Evolutionary conservation across 2,329 filamentous ascomycete genomes (phyloP), one percentile per base, ranked within the genome.

Genomic region (Pseudogymnoascus sp.): DNA sequence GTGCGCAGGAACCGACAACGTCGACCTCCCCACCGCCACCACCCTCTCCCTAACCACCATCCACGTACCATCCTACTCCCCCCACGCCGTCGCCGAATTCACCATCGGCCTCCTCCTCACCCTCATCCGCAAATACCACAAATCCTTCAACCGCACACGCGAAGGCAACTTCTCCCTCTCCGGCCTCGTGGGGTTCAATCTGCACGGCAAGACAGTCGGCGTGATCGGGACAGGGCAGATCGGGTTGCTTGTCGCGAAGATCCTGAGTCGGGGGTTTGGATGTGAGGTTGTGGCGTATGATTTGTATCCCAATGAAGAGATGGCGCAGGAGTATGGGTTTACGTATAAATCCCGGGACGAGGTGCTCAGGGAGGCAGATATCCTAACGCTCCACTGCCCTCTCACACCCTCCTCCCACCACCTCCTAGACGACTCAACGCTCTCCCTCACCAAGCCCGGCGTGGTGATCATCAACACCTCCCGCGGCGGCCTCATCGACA

Each of bases 71-170:
- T 81, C 84, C 2, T 89, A 89, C 74, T 86, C 84, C 6, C 86
- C 86, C 63, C 84, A 89, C 72, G 84, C 86, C 2, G 86, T 89
- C 2, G 86, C 86, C 66, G 86, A 89, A 76, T 89, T 88, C 68
- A 81, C 84, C 41, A 80, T 89, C n/a, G 84, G 85, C 1, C 77
- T 89, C 64, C 77, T 88, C 61, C 84, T 87, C 75, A 87, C 85
- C 1, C 77, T 89, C 44, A 87, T 88, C 71, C 83, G 86, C 44
- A 83, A 85, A 70, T 88, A 84, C 12, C 86, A 89, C 71, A 82
- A 84, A 21, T 84, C 86, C 2, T 88, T 86, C 73, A 87, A 85
- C 71, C 83, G 86, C 27, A 85, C 87, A 17, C 82, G 85, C 44
- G 85, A 89, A 72, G 85, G 83, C 59, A 89, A 89, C 71, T 89